A percentile compares a stretch with the other conserved stretches of the same genome.
phyloP scores from a whole-genome alignment of 2,329 filamentous ascomycete genomes.

The Talaromyces sp. region DNA sequence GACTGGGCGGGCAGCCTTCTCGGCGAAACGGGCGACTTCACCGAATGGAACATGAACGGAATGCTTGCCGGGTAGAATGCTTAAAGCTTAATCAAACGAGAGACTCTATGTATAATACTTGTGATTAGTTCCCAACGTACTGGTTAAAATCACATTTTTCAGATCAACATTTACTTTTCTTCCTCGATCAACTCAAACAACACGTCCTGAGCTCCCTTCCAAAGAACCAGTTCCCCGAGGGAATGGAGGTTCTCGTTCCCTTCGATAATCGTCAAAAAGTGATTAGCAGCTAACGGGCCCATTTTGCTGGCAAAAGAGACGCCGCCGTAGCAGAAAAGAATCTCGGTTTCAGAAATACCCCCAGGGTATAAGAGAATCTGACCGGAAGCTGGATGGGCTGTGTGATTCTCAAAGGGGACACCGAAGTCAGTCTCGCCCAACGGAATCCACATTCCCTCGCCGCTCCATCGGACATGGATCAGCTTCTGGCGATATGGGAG shows the following conservation, averaged over 20 bases:
- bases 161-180: constrained; percentile 10
- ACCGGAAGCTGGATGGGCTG: constrained; percentile 23
- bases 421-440: constrained; percentile 26
- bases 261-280: constrained; percentile 29
- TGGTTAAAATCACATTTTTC: neutral
- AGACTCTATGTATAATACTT: neutral
- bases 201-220: constrained; percentile 28
- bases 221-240: constrained; percentile 25
- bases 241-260: constrained; percentile 22
- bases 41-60: constrained; percentile 5
- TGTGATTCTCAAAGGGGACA: constrained; percentile 27
- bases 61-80: too few species aligned
- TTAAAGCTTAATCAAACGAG: too few species aligned
- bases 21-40: constrained; percentile 9
- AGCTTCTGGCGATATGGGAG: constrained; percentile 28
- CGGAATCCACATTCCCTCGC: constrained; percentile 30
- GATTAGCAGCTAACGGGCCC: constrained; percentile 27
- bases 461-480: constrained; percentile 31
- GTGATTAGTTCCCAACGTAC: neutral
- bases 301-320: constrained; percentile 28
- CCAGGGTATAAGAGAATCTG: constrained; percentile 29
- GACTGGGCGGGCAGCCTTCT: constrained; percentile 19
- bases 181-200: constrained; percentile 25
- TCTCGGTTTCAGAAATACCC: constrained; percentile 26
- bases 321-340: constrained; percentile 27